Evolutionary conservation across 2,329 filamentous ascomycete species (phyloP).

Genomic region (Nothophaeocryptopus gaeumannii): DNA sequence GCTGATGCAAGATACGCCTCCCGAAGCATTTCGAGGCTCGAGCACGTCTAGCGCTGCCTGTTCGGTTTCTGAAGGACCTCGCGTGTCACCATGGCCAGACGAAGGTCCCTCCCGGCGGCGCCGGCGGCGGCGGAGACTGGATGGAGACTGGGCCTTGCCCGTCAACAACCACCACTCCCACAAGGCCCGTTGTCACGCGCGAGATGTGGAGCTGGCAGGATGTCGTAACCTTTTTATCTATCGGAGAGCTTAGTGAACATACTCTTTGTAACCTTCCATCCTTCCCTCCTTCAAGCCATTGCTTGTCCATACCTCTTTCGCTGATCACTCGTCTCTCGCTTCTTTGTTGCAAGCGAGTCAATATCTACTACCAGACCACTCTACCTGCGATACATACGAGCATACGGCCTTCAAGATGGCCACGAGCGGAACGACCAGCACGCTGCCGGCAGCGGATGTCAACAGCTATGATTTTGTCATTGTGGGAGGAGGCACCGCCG

Average conservation of each 20-base stretch:
- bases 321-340: background rate
- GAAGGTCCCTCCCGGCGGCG: background rate
- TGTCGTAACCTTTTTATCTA: no score
- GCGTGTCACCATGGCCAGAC: constrained; percentile 13
- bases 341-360: background rate
- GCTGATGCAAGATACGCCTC: no score
- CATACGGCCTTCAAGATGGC: constrained; percentile 1
- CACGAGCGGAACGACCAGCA: constrained; percentile 63
- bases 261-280: background rate
- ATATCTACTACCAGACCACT: no score
- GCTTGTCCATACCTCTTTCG: background rate
- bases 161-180: constrained; percentile 2
- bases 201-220: no score
- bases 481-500: constrained; percentile 80
- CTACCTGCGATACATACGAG: no score
- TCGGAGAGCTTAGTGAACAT: no score
- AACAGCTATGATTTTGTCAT: constrained; percentile 79
- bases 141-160: background rate
- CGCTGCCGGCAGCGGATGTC: constrained; percentile 62
- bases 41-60: no score
- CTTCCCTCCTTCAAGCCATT: background rate
- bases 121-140: no score
- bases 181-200: background rate
- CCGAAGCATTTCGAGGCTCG: no score
- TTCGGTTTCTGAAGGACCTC: background rate